Conservation (phyloP, 305 asterid species). For the Ilex paraguariensis region DNA sequence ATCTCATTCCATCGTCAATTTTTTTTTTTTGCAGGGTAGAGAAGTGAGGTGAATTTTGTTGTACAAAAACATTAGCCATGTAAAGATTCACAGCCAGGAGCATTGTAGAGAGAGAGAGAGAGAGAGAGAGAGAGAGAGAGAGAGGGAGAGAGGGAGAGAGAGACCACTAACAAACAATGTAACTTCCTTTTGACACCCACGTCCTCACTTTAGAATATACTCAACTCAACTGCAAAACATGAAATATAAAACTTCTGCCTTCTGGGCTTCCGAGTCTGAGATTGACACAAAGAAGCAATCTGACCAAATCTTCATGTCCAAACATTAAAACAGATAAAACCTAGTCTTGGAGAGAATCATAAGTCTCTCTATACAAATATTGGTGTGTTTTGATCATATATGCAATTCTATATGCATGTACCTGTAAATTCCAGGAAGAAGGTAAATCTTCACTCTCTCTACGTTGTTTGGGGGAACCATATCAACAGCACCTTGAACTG, state of each 20-base stretch:
- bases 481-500: constrained; percentile 73
- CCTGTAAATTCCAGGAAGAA: constrained; percentile 80
- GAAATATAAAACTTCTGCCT: no score
- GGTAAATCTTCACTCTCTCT: constrained; percentile 49
- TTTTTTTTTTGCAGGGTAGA: no score
- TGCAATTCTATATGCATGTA: constrained; percentile 1
- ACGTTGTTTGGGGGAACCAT: constrained; percentile 53
- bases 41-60: no score
- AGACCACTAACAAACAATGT: background rate
- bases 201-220: background rate
- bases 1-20: no score
- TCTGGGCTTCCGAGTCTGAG: no score
- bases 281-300: no score
- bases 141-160: background rate
- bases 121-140: background rate
- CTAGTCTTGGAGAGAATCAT: background rate
- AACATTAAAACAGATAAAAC: constrained; percentile 3
- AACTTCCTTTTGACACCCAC: background rate
- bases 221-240: no score
- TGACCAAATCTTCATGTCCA: background rate
- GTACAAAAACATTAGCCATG: no score
- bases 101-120: background rate
- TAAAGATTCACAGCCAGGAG: no score
- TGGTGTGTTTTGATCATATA: no score
- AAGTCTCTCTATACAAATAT: background rate